phyloP scores from a whole-genome alignment of 139 green algal genomes.

The Haematococcus sp. region DNA sequence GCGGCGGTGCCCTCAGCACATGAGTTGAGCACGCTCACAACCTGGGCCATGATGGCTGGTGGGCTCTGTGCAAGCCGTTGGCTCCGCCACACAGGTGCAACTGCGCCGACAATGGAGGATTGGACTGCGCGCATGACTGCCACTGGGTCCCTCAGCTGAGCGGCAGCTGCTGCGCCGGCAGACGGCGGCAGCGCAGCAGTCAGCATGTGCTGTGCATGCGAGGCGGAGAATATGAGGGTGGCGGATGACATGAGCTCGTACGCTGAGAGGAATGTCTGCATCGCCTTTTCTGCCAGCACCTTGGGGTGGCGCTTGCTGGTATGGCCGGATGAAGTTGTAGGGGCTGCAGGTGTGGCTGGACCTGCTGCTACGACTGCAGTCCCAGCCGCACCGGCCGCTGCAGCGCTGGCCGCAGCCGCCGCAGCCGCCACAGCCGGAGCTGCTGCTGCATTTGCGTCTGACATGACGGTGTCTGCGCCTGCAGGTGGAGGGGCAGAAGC shows the following conservation, averaged over 20 bases:
- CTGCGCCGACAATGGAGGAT: constrained; percentile 48
- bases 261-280: constrained; percentile 37
- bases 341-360: constrained; percentile 8
- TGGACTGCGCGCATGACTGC: constrained; percentile 56
- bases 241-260: constrained; percentile 67
- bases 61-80: constrained; percentile 28
- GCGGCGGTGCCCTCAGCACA: constrained; percentile 46
- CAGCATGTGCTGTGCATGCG: constrained; percentile 51
- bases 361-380: background rate
- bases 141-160: constrained; percentile 36
- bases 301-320: constrained; percentile 23
- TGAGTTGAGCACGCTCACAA: constrained; percentile 60
- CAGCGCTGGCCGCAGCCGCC: constrained; percentile 3
- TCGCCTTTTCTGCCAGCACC: constrained; percentile 37
- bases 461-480: constrained; percentile 14
- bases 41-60: constrained; percentile 29
- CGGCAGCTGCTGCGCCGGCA: constrained; percentile 13
- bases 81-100: constrained; percentile 78
- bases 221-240: constrained; percentile 41
- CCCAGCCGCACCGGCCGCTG: background rate
- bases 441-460: constrained; percentile 11
- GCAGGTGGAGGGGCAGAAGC: background rate
- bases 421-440: constrained; percentile 17
- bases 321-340: background rate
- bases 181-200: constrained; percentile 44